A percentile compares a stretch with the other conserved stretches of the same genome.
phyloP scores from a whole-genome alignment of 225 moss, liverwort and hornwort species.

The Anthoceros angustus region DNA sequence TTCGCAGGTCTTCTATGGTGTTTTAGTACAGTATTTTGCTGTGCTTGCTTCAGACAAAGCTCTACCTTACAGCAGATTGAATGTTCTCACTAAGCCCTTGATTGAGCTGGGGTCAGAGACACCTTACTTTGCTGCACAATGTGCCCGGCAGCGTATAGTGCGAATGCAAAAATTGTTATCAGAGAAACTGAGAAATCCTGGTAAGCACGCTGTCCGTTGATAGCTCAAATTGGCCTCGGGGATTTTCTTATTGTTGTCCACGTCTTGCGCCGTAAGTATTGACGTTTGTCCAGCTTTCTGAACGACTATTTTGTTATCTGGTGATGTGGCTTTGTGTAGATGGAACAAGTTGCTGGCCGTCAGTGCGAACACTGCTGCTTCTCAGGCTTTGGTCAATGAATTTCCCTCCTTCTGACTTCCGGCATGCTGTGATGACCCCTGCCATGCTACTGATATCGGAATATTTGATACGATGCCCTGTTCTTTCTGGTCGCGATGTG shows the following conservation, averaged over 20 bases:
- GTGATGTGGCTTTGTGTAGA: no score
- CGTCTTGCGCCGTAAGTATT: no score
- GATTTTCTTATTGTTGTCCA: no score
- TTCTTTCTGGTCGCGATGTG: constrained; percentile 70
- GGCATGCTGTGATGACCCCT: constrained; percentile 95
- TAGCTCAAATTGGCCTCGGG: no score
- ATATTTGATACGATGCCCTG: constrained; percentile 71
- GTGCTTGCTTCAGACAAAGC: constrained; percentile 58
- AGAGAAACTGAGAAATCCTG: constrained; percentile 56
- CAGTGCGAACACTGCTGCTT: constrained; percentile 53
- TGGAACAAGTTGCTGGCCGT: constrained; percentile 88
- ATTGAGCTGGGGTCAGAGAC: constrained; percentile 75
- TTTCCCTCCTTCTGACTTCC: constrained; percentile 93
- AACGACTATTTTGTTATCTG: no score
- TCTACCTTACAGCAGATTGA: constrained; percentile 45
- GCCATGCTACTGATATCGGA: constrained; percentile 79
- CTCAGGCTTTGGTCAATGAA: constrained; percentile 85
- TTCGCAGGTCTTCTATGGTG: constrained; percentile 75
- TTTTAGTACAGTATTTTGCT: constrained; percentile 88
- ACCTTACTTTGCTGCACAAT: constrained; percentile 77
- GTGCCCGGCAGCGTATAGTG: constrained; percentile 80
- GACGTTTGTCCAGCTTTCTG: no score
- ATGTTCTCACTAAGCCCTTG: constrained; percentile 60
- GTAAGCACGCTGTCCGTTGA: constrained; percentile 29
- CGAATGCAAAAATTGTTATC: constrained; percentile 75